phyloP scores from a whole-genome alignment of 352 stramenopile species.

The Phytophthora macrochlamydospora region DNA sequence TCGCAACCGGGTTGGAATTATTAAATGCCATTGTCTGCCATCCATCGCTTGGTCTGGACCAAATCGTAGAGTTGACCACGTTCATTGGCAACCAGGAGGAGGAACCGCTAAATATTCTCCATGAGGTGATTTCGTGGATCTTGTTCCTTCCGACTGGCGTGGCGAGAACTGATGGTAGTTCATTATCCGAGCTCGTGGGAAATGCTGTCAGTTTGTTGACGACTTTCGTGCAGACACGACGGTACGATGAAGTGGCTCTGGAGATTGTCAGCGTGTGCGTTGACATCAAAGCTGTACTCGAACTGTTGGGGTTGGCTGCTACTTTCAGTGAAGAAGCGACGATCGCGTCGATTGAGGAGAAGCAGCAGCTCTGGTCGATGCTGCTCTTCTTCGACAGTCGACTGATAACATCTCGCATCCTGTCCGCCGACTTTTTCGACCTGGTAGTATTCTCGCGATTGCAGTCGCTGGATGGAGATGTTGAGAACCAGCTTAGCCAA shows the following conservation, averaged over 20 bases:
- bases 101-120: conserved; percentile 9
- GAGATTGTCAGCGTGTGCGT: conserved; percentile 18
- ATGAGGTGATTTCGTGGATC: conserved; percentile 17
- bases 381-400: conserved; percentile 30
- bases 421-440: conserved; percentile 31
- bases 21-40: conserved; percentile 22
- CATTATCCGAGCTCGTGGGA: conserved; percentile 10
- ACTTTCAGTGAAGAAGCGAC: neutral
- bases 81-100: conserved; percentile 6
- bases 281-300: conserved; percentile 1
- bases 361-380: conserved; percentile 33
- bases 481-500: conserved; percentile 6
- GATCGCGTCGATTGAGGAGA: conserved; percentile 13
- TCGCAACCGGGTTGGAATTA: conserved; percentile 12
- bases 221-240: conserved; percentile 9
- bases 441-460: conserved; percentile 10
- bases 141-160: neutral
- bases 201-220: conserved; percentile 1
- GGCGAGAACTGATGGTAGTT: neutral
- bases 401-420: conserved; percentile 17
- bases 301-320: conserved; percentile 8
- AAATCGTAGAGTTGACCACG: conserved; percentile 22
- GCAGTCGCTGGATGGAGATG: neutral
- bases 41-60: conserved; percentile 12
- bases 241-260: conserved; percentile 17